Evolutionary conservation across 331 rosid genomes (phyloP), one percentile per base, ranked within the genome.

Genomic region (Pyrus hybrid): DNA sequence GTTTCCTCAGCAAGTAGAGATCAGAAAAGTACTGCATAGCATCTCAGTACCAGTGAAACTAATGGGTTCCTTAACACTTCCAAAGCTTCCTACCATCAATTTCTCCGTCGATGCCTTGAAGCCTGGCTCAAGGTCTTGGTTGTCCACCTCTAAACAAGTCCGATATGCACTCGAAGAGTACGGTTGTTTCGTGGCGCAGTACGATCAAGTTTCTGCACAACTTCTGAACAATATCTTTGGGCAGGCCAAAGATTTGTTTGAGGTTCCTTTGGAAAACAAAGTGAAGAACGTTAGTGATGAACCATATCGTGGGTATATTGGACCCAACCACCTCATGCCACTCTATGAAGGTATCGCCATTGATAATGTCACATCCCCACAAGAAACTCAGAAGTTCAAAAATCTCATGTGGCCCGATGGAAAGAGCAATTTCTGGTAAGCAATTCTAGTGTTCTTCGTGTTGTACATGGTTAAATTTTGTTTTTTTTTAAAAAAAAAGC

Each of bases 401-500:
- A 82, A 78, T 5, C 58, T 82, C 11, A 78, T 88, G 86, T 86
- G 93, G 88, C 86, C 90, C 4, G 4, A 32, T 67, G 90, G 93
- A 71, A 73, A 84, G 70, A 25, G 72, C 41, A 58, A 70, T 25
- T 84, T 88, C 69, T 75, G 92, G 92, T 86, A 37, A 22, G 57
- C 14, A 51, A 1, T 51, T 51, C 57, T 51, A 17, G 21, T 51
- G 6, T 51, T 51, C 57, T 49, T 37, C 2, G 41, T 35, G 1
- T 35, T 35, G 8, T 7, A 33, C 37, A 7, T 33, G 37, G 9
- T 33, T 33, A 33, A 33, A 33, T 33, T 32, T n/a, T n/a, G n/a
- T n/a, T n/a, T n/a, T n/a, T n/a, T n/a, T n/a, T n/a, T n/a, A 32
- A 6, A 33, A 35, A 8, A 35, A 8, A 35, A 8, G 2, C 9